Evolutionary conservation across 2,329 filamentous ascomycete genomes (phyloP).

Genomic region (Fusarium vanettenii): DNA sequence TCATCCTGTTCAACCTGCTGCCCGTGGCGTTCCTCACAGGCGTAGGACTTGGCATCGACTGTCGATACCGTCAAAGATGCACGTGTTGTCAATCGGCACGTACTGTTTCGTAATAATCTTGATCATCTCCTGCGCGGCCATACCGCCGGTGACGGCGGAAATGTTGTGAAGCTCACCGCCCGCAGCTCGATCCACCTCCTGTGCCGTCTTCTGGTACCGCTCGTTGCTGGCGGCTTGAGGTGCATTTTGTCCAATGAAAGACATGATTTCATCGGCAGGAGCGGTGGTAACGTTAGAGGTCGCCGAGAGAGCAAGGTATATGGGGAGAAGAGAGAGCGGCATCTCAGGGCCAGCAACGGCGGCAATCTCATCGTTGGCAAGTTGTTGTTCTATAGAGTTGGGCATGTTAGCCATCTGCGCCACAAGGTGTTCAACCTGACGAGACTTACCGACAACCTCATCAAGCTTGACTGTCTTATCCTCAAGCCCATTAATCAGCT

Average conservation of each 20-base stretch:
- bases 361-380: slow-evolving; percentile 64
- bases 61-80: slow-evolving; percentile 75
- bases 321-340: slow-evolving; percentile 71
- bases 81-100: slow-evolving; percentile 77
- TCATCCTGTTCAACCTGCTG: not conserved
- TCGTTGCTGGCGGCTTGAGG: slow-evolving; percentile 62
- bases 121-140: slow-evolving; percentile 97
- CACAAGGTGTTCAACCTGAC: not conserved
- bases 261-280: slow-evolving; percentile 66
- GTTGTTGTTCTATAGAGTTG: slow-evolving; percentile 60
- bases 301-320: slow-evolving; percentile 74
- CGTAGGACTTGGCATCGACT: slow-evolving; percentile 70
- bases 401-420: slow-evolving; percentile 1
- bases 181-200: slow-evolving; percentile 79
- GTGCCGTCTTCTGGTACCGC: slow-evolving; percentile 64
- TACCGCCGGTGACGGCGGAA: slow-evolving; percentile 85
- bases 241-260: slow-evolving; percentile 54
- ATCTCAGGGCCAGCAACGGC: slow-evolving; percentile 59
- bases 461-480: slow-evolving; percentile 60
- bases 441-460: slow-evolving; percentile 65
- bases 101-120: slow-evolving; percentile 85
- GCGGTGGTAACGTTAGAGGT: slow-evolving; percentile 59
- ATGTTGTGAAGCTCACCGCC: slow-evolving; percentile 94
- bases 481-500: slow-evolving; percentile 75
- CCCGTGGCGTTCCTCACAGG: slow-evolving; percentile 50